These are phyloP conservation scores for Gracilaria gracilis DNA, from an alignment of 23 red algal species.

Conservation along the genomic window DNA sequence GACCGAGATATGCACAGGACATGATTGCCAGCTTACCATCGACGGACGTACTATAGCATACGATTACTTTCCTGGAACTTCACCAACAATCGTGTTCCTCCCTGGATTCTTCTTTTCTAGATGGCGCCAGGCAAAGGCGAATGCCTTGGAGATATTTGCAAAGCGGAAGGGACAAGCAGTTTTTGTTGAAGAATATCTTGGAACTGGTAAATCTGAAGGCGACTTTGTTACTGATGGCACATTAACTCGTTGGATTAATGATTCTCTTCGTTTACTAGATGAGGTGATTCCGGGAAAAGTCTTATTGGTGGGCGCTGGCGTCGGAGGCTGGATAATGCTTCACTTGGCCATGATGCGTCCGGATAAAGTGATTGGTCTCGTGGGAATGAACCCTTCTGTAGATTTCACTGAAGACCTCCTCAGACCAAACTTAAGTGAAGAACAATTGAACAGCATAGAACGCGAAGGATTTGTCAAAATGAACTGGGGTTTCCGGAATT, in stretches of 20 bases:
- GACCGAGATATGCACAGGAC: background rate
- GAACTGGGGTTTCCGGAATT: slow-evolving; percentile 81
- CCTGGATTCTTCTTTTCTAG: slow-evolving; percentile 87
- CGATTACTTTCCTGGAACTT: slow-evolving; percentile 82
- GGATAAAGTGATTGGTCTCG: slow-evolving; percentile 77
- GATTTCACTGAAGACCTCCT: slow-evolving; percentile 97
- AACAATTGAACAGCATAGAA: slow-evolving; percentile 66
- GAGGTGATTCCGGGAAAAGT: slow-evolving; percentile 54
- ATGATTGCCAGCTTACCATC: slow-evolving; percentile 37
- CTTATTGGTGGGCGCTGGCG: slow-evolving; percentile 80
- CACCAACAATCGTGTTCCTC: slow-evolving; percentile 86
- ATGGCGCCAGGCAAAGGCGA: slow-evolving; percentile 83
- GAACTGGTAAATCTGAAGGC: slow-evolving; percentile 83
- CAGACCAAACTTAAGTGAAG: slow-evolving; percentile 55
- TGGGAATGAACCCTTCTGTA: slow-evolving; percentile 82
- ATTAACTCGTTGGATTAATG: slow-evolving; percentile 79
- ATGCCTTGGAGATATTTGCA: slow-evolving; percentile 84
- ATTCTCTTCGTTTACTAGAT: slow-evolving; percentile 82
- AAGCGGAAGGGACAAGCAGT: slow-evolving; percentile 74
- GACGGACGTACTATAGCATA: slow-evolving; percentile 71
- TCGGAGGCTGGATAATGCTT: slow-evolving; percentile 97
- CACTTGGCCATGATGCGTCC: slow-evolving; percentile 79
- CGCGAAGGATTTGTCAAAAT: slow-evolving; percentile 75
- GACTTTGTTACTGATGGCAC: slow-evolving; percentile 90
- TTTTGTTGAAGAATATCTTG: slow-evolving; percentile 90